Base-by-base conservation (phyloP, 2,329 filamentous ascomycete genomes). In the Alternaria sp. region DNA sequence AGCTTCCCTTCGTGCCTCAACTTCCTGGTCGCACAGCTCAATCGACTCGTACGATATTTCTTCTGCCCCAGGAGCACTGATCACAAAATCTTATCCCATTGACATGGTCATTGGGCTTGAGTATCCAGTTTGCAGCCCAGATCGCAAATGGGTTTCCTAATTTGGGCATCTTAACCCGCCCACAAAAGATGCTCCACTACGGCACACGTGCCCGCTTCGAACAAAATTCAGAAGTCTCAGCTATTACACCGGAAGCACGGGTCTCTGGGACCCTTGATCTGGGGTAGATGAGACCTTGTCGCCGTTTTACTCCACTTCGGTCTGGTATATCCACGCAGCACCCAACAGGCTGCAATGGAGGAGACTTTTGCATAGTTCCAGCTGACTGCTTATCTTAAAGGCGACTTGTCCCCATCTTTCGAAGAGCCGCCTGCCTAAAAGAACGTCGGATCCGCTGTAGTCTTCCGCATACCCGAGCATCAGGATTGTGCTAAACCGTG, bases 251-350 rank as follows among this genome's bases (percentile, higher is more conserved):
- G 32, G 49, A 36, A 47, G 50, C 21, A 21, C 62, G 36, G 50
- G 36, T 32, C 46, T 44, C 28, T 17, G 30, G 32, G 44, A 46
- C 45, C 54, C 45, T 51, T 49, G 43, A 32, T 46, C 54, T 56
- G 54, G 58, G 54, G 54, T 65, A 62, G 36, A 45, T 13, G 40
- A 47, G 60, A 50, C 55, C 32, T 50, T 62, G 57, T 51, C 60
- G 62, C 62, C 59, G 54, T 44, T 65, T 57, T 59, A 65, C 51
- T 65, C 63, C 63, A 54, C 63, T 59, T 65, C 59, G 45, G 63
- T 65, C 36, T 59, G 45, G 30, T 63, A 60, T 54, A 63, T 65
- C 63, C 63, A 60, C 51, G 56, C 55, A 28, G 17, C 26, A 36
- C 45, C 7, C 26, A 25, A 50, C 26, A 56, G 43, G 13, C 17